Base-by-base conservation (phyloP, 306 rosid species). In the Malus domestica region DNA sequence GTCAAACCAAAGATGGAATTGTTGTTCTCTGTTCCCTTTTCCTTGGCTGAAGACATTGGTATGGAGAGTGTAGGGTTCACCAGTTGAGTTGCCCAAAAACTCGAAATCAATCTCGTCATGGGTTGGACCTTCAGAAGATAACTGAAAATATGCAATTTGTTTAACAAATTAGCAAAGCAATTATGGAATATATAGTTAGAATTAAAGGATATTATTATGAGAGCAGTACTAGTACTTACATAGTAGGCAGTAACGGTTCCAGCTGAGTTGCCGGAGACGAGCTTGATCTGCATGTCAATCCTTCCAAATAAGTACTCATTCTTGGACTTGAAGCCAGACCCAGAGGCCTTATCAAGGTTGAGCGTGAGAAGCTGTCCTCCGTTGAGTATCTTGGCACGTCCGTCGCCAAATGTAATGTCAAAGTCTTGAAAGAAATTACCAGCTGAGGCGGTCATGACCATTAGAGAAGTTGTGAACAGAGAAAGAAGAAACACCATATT, bases 181-280 rank as follows among this genome's bases (percentile, higher is more conserved):
- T 11, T 29, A 58, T 20, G 16, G 14, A 35, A 66, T 59, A 51
- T 27, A 5, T 49, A 49, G 5, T 16, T 27, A 15, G 19, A 49
- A 49, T 15, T 49, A 15, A 49, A 49, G 20, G 55, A 1, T 49
- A 49, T 18, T 15, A 49, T 15, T 15, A 49, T 2, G 8, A 49
- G 55, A 8, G 55, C 4, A 49, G 55, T 5, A 49, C 8, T 46
- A 49, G 19, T 15, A 75, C 89, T 33, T 88, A 93, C 97, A 57
- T 93, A 93, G 51, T 80, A 93, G 23, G 97, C 81, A 44, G 98
- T 89, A 77, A 89, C 96, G 16, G 98, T 91, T 80, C 97, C 96
- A 67, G 96, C 98, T 13, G 98, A 93, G 80, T 93, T 88, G 32
- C 93, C 96, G 18, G 93, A 68, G 65, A 92, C 93, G 2, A 85